These are phyloP conservation scores for Paramyrothecium roridum DNA, from an alignment of 2,329 filamentous ascomycete genomes.

Conservation along the genomic window DNA sequence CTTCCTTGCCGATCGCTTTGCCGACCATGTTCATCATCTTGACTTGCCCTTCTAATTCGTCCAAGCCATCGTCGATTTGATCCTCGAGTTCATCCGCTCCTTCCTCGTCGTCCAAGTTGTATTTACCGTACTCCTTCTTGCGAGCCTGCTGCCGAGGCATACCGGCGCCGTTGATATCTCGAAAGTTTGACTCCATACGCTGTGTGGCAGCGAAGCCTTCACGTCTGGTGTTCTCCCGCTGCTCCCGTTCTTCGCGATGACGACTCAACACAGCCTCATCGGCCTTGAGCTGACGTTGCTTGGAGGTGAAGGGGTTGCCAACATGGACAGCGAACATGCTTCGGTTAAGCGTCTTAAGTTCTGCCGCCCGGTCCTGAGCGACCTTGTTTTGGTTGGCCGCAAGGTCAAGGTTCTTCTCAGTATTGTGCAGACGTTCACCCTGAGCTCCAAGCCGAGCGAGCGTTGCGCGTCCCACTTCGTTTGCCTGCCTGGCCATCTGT, in stretches of 20 bases:
- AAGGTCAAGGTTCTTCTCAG: slow-evolving; percentile 78
- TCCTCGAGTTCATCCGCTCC: slow-evolving; percentile 41
- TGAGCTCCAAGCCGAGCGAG: slow-evolving; percentile 73
- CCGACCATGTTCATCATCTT: slow-evolving; percentile 71
- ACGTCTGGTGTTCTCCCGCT: slow-evolving; percentile 59
- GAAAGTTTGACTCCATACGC: slow-evolving; percentile 51
- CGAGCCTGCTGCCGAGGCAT: slow-evolving; percentile 24
- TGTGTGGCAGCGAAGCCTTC: slow-evolving; percentile 49
- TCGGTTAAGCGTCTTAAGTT: slow-evolving; percentile 80
- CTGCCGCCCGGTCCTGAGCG: slow-evolving; percentile 75
- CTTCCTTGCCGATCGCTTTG: slow-evolving; percentile 69
- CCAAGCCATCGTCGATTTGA: slow-evolving; percentile 55
- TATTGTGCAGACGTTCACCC: slow-evolving; percentile 77
- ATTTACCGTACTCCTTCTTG: slow-evolving; percentile 55
- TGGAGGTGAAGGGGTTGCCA: slow-evolving; percentile 72
- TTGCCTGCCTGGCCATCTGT: slow-evolving; percentile 40
- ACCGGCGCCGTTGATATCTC: slow-evolving; percentile 29
- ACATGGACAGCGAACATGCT: slow-evolving; percentile 90
- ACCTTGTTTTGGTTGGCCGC: slow-evolving; percentile 72
- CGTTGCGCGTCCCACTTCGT: slow-evolving; percentile 63
- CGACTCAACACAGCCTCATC: slow-evolving; percentile 70
- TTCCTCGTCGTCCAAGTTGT: slow-evolving; percentile 73
- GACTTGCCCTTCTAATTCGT: slow-evolving; percentile 68
- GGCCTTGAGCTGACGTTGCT: slow-evolving; percentile 58
- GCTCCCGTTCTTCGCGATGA: slow-evolving; percentile 62